phyloP scores from a whole-genome alignment of 257 asterid species.

The Rhazya stricta region DNA sequence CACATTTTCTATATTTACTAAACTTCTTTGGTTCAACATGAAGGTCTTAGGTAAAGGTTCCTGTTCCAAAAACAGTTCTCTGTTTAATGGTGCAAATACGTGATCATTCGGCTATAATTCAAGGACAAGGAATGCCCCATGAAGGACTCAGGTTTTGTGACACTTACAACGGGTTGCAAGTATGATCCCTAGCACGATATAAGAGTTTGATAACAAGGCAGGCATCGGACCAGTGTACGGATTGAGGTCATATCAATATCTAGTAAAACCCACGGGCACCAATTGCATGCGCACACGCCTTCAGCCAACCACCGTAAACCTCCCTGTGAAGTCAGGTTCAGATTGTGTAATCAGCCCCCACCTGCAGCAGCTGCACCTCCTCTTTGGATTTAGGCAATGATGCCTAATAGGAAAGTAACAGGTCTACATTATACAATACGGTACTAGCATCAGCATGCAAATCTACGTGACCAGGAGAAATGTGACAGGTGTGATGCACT shows the following conservation, averaged over 20 bases:
- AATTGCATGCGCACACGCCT: not conserved
- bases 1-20: too few species aligned
- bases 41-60: too few species aligned
- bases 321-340: not conserved
- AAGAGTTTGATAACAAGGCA: too few species aligned
- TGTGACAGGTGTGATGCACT: constrained; percentile 9
- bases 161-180: too few species aligned
- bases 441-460: constrained; percentile 5
- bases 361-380: not conserved
- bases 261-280: not conserved
- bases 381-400: not conserved
- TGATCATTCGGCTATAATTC: too few species aligned
- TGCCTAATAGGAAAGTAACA: not conserved
- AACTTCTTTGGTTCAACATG: not conserved
- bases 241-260: not conserved
- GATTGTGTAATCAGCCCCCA: not conserved
- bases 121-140: too few species aligned
- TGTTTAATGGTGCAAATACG: too few species aligned
- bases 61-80: too few species aligned
- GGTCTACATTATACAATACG: not conserved
- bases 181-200: too few species aligned
- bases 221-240: not conserved
- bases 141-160: too few species aligned
- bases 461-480: constrained; percentile 7
- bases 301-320: not conserved